Conservation (phyloP, 148 eudicot species). For the Nepenthes gracilis region DNA sequence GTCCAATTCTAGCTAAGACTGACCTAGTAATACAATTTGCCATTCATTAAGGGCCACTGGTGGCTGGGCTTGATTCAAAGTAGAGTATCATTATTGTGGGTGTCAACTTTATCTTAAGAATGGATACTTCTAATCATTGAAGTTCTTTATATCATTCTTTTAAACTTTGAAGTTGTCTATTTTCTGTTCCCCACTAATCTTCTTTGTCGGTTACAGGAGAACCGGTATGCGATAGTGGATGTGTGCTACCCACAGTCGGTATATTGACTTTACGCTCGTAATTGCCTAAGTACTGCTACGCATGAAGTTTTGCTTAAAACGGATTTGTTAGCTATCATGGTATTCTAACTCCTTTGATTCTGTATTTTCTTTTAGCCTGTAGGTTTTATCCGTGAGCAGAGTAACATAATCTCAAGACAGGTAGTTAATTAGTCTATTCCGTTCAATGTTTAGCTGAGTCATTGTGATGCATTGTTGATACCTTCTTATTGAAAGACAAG, state of each 20-base stretch:
- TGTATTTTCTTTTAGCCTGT: constrained; percentile 54
- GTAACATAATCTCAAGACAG: constrained; percentile 82
- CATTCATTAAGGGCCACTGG: too few relatives aligned
- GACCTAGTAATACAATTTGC: too few relatives aligned
- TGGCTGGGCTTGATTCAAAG: too few relatives aligned
- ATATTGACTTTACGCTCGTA: constrained; percentile 20
- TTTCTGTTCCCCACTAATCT: not conserved
- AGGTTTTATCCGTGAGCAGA: constrained; percentile 86
- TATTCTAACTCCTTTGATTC: constrained; percentile 7
- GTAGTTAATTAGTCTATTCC: constrained; percentile 19
- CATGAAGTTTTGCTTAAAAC: not conserved
- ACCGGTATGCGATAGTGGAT: constrained; percentile 79
- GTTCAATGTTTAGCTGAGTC: not conserved
- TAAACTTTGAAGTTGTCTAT: not conserved
- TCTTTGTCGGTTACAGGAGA: constrained; percentile 55
- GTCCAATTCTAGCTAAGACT: too few relatives aligned
- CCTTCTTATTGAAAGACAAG: too few relatives aligned
- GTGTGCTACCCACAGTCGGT: constrained; percentile 73
- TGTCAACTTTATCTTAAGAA: too few relatives aligned
- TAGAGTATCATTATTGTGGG: too few relatives aligned
- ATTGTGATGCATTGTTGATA: too few relatives aligned
- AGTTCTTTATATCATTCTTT: not conserved
- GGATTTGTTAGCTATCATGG: not conserved
- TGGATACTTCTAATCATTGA: too few relatives aligned
- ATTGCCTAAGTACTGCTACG: not conserved